A percentile compares a stretch with the other conserved stretches of the same genome.
phyloP scores from a whole-genome alignment of 305 asterid genomes.

The Fraxinus sp. region DNA sequence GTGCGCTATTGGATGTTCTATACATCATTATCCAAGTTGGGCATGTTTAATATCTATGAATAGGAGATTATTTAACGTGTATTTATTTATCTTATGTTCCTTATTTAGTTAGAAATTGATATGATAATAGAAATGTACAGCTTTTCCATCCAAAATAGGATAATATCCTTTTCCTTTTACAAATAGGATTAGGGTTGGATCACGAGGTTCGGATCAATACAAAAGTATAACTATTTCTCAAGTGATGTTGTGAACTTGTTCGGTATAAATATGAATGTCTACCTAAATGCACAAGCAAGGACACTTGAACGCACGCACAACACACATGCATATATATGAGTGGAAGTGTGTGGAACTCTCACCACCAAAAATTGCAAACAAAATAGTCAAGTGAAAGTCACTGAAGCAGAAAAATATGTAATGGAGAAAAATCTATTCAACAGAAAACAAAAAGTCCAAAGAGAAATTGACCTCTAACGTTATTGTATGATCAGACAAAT shows the following conservation, averaged over 20 bases:
- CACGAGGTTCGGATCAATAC: background rate
- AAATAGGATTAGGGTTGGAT: background rate
- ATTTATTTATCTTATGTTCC: background rate
- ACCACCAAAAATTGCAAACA: background rate
- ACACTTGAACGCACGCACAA: background rate
- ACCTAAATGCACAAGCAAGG: background rate
- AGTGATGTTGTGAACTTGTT: background rate
- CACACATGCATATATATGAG: background rate
- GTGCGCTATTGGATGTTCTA: background rate
- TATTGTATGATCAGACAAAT: constrained; percentile 90
- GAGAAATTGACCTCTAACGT: constrained; percentile 64
- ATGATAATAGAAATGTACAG: background rate
- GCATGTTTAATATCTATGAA: background rate
- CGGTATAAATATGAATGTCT: background rate
- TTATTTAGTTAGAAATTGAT: background rate
- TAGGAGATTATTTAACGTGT: background rate
- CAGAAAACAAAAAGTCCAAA: constrained; percentile 9
- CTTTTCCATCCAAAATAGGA: background rate
- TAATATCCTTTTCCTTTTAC: background rate
- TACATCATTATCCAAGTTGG: background rate
- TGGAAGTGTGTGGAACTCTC: background rate
- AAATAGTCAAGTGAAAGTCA: background rate
- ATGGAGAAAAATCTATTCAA: constrained; percentile 12
- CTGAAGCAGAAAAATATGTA: background rate
- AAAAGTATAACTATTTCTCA: background rate